Percentiles rank a stretch among this genome's conserved stretches.
Evolutionary conservation across 176 grass and related monocot species (phyloP).

Genomic region (Oryza australiensis): DNA sequence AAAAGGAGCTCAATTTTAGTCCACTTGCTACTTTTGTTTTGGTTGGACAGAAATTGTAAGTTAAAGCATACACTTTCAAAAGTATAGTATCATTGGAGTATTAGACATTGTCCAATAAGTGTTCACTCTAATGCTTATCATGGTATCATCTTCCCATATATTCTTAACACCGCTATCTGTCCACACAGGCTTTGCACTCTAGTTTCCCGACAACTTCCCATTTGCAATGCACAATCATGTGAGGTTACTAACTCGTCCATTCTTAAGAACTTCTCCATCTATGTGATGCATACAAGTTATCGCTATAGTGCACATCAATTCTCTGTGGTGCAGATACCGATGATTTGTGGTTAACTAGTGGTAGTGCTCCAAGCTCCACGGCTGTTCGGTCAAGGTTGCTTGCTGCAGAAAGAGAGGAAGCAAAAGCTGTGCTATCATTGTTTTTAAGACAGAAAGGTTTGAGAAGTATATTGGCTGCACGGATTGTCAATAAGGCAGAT

Average conservation of each 20-base stretch:
- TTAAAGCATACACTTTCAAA: neutral
- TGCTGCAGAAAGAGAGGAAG: slow-evolving; percentile 85
- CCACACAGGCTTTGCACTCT: slow-evolving; percentile 46
- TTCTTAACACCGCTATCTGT: slow-evolving; percentile 14
- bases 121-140: neutral
- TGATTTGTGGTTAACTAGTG: slow-evolving; percentile 38
- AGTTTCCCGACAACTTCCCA: slow-evolving; percentile 34
- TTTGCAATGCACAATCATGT: slow-evolving; percentile 66
- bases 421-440: slow-evolving; percentile 86
- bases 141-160: neutral
- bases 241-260: slow-evolving; percentile 35
- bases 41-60: neutral
- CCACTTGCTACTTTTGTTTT: neutral
- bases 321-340: slow-evolving; percentile 40
- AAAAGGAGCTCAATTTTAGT: neutral
- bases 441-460: slow-evolving; percentile 84
- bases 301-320: neutral
- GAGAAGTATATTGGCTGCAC: slow-evolving; percentile 68
- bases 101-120: neutral
- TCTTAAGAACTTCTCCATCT: slow-evolving; percentile 17
- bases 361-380: slow-evolving; percentile 34
- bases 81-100: neutral
- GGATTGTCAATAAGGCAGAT: slow-evolving; percentile 82
- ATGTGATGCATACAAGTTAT: neutral
- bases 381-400: slow-evolving; percentile 65